Percentiles rank a stretch among this genome's conserved stretches.
These are phyloP conservation scores for Oryza nivara DNA, from an alignment of 176 grass and related monocot species.

Conservation along the genomic window DNA sequence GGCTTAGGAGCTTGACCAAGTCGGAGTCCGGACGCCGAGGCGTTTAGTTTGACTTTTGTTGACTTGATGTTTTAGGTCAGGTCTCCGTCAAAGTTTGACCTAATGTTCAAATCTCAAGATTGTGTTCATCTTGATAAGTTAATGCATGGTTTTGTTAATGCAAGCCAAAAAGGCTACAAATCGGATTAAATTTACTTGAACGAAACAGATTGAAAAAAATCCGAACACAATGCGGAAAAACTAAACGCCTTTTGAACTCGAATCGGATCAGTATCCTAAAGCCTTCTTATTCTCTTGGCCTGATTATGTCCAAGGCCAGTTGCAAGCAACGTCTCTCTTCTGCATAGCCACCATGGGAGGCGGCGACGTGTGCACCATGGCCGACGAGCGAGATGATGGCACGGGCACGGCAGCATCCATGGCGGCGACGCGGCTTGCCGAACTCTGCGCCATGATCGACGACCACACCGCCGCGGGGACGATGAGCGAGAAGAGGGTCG, in stretches of 20 bases:
- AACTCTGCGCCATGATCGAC: not conserved
- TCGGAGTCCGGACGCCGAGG: constrained; percentile 83
- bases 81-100: not conserved
- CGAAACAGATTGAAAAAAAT: not conserved
- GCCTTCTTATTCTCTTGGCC: too few relatives aligned
- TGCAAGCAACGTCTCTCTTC: not conserved
- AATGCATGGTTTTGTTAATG: constrained; percentile 8
- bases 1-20: constrained; percentile 92
- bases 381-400: not conserved
- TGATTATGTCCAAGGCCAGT: not conserved
- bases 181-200: too few relatives aligned
- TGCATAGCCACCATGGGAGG: not conserved
- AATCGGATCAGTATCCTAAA: not conserved
- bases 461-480: not conserved
- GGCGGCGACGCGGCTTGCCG: not conserved
- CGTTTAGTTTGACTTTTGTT: constrained; percentile 44
- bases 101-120: not conserved
- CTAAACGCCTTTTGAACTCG: not conserved
- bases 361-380: not conserved
- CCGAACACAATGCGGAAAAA: not conserved
- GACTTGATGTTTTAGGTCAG: constrained; percentile 18
- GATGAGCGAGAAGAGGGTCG: not conserved
- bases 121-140: not conserved
- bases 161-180: not conserved
- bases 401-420: not conserved